phyloP scores from a whole-genome alignment of 192 early-diverging fungal species.

The Powellomyces hirtus region DNA sequence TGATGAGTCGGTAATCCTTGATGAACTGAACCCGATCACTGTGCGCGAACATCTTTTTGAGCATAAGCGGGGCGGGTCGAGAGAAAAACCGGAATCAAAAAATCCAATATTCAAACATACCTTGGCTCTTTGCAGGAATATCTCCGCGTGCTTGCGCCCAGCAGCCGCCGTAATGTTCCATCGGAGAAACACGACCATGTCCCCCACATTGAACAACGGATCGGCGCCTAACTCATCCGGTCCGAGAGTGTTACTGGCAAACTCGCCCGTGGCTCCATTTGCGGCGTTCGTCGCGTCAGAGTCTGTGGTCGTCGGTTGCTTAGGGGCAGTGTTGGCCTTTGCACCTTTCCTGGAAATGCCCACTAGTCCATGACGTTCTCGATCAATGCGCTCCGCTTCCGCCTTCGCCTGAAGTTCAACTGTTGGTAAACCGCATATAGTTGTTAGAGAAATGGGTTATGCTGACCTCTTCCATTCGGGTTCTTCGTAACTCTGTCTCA shows the following conservation, averaged over 20 bases:
- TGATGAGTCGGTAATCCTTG: conserved; percentile 43
- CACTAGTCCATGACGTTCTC: conserved; percentile 11
- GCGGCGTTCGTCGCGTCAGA: not conserved
- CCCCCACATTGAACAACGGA: conserved; percentile 25
- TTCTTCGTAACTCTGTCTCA: not conserved
- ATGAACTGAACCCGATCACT: conserved; percentile 43
- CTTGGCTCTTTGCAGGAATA: conserved; percentile 39
- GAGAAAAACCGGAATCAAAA: not conserved
- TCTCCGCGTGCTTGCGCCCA: conserved; percentile 28
- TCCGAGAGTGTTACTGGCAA: conserved; percentile 16
- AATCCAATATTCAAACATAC: not conserved
- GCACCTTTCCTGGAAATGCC: not conserved
- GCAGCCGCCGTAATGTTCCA: conserved; percentile 27
- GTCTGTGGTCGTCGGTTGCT: not conserved
- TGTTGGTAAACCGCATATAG: too few relatives aligned
- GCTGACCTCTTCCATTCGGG: conserved; percentile 12
- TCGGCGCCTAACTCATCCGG: conserved; percentile 21
- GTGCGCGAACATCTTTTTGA: conserved; percentile 33
- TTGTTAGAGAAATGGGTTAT: too few relatives aligned
- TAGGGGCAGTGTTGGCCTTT: not conserved
- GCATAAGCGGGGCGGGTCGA: conserved; percentile 18
- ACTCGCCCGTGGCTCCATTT: not conserved
- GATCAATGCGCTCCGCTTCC: conserved; percentile 34
- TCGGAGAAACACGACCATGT: conserved; percentile 33
- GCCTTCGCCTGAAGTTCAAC: conserved; percentile 11